A percentile compares a stretch with the other conserved stretches of the same genome.
Conservation (phyloP, 2,329 filamentous ascomycete species). For the Apiospora arundinis region DNA sequence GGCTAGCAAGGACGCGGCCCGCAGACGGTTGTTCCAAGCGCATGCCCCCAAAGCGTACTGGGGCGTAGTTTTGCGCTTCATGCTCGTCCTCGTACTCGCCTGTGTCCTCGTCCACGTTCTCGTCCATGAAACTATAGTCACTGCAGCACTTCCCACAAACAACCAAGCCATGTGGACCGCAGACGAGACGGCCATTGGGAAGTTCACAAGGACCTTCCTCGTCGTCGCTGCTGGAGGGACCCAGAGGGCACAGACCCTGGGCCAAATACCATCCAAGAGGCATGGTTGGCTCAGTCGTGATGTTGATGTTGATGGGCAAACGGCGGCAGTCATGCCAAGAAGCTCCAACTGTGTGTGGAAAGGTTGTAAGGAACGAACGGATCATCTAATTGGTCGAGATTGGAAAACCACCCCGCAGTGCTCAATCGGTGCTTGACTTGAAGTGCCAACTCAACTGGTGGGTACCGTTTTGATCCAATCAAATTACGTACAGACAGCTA, state of each 20-base stretch:
- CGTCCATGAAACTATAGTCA: slow-evolving; percentile 45
- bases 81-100: slow-evolving; percentile 26
- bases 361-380: no score
- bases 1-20: no score
- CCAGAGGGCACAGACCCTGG: slow-evolving; percentile 36
- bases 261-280: slow-evolving; percentile 37
- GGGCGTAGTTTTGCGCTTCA: neutral
- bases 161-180: slow-evolving; percentile 41
- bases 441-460: no score
- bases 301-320: neutral
- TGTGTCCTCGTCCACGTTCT: slow-evolving; percentile 32
- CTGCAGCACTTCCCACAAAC: slow-evolving; percentile 41
- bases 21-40: no score
- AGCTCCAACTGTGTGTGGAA: no score
- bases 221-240: slow-evolving; percentile 39
- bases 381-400: no score
- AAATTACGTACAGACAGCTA: no score
- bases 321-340: no score
- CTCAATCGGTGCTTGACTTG: no score
- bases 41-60: no score
- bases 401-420: no score
- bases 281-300: slow-evolving; percentile 27
- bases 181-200: slow-evolving; percentile 44
- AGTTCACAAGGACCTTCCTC: slow-evolving; percentile 43
- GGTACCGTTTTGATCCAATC: no score